Evolutionary conservation across 345 rosid genomes (phyloP).

Genomic region (Lepidium sativum): DNA sequence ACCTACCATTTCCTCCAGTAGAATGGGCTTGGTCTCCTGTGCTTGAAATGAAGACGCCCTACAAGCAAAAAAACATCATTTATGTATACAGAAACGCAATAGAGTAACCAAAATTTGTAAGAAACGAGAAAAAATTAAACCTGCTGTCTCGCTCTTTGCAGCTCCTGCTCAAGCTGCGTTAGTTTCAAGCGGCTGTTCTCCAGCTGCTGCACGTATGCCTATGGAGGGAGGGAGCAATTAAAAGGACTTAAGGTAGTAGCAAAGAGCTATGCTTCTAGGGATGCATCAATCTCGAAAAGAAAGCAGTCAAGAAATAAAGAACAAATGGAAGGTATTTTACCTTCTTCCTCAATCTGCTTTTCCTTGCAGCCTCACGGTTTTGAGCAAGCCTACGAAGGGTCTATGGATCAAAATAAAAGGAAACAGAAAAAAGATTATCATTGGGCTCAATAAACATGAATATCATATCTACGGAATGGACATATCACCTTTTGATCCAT

Average conservation of each 20-base stretch:
- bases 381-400: slow-evolving; percentile 96
- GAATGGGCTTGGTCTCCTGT: slow-evolving; percentile 93
- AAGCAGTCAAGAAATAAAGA: not conserved
- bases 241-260: not conserved
- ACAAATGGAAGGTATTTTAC: slow-evolving; percentile 32
- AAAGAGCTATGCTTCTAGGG: not conserved
- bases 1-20: slow-evolving; percentile 87
- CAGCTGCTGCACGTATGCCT: slow-evolving; percentile 98
- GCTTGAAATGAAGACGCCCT: slow-evolving; percentile 97
- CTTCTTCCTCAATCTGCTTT: slow-evolving; percentile 92
- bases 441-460: not conserved
- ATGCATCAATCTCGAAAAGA: not conserved
- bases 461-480: slow-evolving; percentile 4
- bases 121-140: slow-evolving; percentile 31
- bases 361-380: slow-evolving; percentile 97
- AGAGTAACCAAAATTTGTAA: not conserved
- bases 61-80: not conserved
- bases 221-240: slow-evolving; percentile 2
- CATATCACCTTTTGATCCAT: slow-evolving; percentile 82
- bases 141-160: slow-evolving; percentile 98
- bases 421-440: not conserved
- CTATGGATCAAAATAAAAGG: slow-evolving; percentile 39
- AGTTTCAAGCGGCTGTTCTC: slow-evolving; percentile 96
- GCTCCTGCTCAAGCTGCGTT: slow-evolving; percentile 94
- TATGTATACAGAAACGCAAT: not conserved